These are phyloP conservation scores for Umbelopsis ramanniana DNA, from an alignment of 192 early-diverging fungal genomes.

Conservation along the genomic window DNA sequence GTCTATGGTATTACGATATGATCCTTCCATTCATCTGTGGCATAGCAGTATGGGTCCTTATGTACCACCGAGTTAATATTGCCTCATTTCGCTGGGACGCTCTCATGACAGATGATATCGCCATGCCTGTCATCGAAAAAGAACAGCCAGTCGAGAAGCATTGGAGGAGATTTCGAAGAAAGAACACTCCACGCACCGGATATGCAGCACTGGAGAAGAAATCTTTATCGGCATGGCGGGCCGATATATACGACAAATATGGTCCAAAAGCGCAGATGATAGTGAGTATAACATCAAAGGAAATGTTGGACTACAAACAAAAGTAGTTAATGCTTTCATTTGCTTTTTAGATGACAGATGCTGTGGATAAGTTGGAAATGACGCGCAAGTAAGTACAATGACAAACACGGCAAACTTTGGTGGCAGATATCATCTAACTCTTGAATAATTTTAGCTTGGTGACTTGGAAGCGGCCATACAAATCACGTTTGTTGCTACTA, in stretches of 20 bases:
- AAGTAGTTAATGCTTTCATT: neutral
- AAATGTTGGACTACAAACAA: neutral
- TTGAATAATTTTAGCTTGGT: conserved; percentile 21
- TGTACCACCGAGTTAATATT: conserved; percentile 11
- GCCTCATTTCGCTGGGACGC: conserved; percentile 19
- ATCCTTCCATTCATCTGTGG: conserved; percentile 21
- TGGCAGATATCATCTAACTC: neutral
- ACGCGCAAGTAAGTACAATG: conserved; percentile 29
- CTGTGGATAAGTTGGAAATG: conserved; percentile 30
- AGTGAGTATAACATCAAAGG: neutral
- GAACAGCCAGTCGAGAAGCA: conserved; percentile 1
- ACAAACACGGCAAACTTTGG: neutral
- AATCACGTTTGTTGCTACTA: conserved; percentile 22
- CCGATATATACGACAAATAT: conserved; percentile 27
- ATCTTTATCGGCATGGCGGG: conserved; percentile 26
- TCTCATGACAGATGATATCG: conserved; percentile 2
- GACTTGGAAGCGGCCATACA: conserved; percentile 39
- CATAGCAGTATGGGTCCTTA: neutral
- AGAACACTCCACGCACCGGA: neutral
- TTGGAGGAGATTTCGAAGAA: conserved; percentile 21
- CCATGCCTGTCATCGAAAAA: conserved; percentile 22
- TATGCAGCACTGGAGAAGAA: conserved; percentile 23
- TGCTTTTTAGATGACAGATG: conserved; percentile 25
- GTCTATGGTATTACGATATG: conserved; percentile 34
- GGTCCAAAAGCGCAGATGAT: conserved; percentile 29